Conservation (phyloP, 139 green algal species). For the Edaphochlamys debaryana region DNA sequence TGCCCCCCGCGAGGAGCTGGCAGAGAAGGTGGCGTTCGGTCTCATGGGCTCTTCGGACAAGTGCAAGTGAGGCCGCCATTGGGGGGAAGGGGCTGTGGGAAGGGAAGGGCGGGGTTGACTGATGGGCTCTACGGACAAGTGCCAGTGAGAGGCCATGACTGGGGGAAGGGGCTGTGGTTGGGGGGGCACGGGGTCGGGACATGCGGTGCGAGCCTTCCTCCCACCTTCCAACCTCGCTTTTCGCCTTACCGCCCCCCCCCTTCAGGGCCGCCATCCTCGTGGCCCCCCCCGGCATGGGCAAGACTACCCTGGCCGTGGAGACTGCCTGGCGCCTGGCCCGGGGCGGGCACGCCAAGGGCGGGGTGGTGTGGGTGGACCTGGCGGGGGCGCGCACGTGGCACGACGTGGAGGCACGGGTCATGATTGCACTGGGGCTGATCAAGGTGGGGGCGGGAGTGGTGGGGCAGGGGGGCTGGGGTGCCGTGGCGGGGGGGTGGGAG, state of each 20-base stretch:
- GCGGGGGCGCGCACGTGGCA: slow-evolving; percentile 32
- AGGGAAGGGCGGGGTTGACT: slow-evolving; percentile 1
- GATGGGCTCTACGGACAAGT: background rate
- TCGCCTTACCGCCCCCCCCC: background rate
- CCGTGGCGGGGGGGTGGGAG: too few species aligned
- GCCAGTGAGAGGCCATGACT: slow-evolving; percentile 5
- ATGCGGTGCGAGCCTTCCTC: background rate
- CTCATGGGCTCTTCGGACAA: background rate
- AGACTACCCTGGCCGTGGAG: slow-evolving; percentile 20
- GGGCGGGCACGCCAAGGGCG: background rate
- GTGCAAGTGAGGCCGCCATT: slow-evolving; percentile 17
- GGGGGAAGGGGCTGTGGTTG: background rate
- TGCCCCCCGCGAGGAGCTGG: slow-evolving; percentile 12
- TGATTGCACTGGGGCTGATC: slow-evolving; percentile 31
- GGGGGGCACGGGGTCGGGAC: background rate
- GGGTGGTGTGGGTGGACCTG: slow-evolving; percentile 31
- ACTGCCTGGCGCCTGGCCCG: background rate
- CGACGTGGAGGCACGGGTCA: slow-evolving; percentile 29
- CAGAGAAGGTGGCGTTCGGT: slow-evolving; percentile 15
- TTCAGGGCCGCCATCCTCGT: slow-evolving; percentile 14
- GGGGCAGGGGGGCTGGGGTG: background rate
- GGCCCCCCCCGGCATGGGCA: slow-evolving; percentile 21
- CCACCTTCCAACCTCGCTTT: background rate
- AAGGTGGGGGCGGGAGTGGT: background rate
- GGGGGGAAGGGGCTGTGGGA: background rate